A percentile compares a stretch with the other conserved stretches of the same genome.
Conservation (phyloP, 2,329 filamentous ascomycete species). For the Podosphaera leucotricha region DNA sequence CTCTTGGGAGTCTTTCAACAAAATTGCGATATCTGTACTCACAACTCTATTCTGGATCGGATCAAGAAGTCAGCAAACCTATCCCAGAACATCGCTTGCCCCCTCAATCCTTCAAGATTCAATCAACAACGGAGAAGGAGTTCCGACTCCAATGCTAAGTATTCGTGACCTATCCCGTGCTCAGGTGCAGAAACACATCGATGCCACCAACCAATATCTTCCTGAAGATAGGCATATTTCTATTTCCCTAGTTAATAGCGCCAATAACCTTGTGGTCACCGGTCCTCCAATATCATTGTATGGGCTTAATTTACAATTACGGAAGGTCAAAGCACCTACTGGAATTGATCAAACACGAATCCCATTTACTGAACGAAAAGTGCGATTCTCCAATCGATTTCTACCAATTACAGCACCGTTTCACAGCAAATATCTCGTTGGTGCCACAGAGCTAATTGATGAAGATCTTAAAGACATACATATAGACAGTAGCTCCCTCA, state of each 20-base stretch:
- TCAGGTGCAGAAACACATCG: constrained; percentile 87
- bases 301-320: constrained; percentile 79
- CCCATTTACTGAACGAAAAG: constrained; percentile 84
- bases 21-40: constrained; percentile 55
- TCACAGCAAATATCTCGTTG: constrained; percentile 79
- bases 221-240: constrained; percentile 80
- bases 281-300: constrained; percentile 90
- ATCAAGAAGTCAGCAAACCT: constrained; percentile 87
- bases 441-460: constrained; percentile 62
- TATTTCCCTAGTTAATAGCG: constrained; percentile 91
- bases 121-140: constrained; percentile 80
- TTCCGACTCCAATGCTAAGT: constrained; percentile 89
- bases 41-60: constrained; percentile 98
- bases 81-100: constrained; percentile 80
- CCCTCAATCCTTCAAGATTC: constrained; percentile 84
- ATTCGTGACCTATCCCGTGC: constrained; percentile 76
- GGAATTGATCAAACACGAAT: constrained; percentile 87
- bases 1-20: constrained; percentile 79
- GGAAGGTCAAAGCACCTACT: constrained; percentile 95
- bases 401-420: constrained; percentile 94
- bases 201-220: constrained; percentile 90
- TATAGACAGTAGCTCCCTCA: constrained; percentile 50
- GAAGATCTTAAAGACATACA: constrained; percentile 66
- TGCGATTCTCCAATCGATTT: constrained; percentile 92
- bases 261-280: constrained; percentile 88